These are phyloP conservation scores for Balakata baccata DNA, from an alignment of 345 rosid genomes.

Conservation along the genomic window DNA sequence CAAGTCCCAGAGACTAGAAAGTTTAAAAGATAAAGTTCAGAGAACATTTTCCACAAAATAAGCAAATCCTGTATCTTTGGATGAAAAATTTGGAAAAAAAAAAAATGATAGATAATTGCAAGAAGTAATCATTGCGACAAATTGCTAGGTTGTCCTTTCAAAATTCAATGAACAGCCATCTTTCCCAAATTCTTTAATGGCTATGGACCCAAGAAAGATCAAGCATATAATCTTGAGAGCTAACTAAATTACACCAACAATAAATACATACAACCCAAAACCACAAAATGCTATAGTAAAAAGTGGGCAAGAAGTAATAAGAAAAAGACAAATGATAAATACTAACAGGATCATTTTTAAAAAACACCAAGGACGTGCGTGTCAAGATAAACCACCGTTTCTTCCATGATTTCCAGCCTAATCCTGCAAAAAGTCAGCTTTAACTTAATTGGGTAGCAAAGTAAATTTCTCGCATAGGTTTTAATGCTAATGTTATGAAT, in stretches of 20 bases:
- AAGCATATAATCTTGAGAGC: neutral
- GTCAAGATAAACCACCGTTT: constrained; percentile 98
- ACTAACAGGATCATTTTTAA: constrained; percentile 97
- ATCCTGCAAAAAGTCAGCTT: constrained; percentile 50
- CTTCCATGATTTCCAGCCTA: constrained; percentile 99
- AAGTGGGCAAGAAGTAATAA: neutral
- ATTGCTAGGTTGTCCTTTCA: neutral
- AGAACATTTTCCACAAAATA: neutral
- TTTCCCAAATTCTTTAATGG: neutral
- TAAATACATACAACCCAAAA: neutral
- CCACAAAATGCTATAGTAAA: constrained; percentile 3
- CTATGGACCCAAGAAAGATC: neutral
- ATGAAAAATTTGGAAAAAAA: no score
- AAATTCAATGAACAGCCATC: neutral
- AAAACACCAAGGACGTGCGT: constrained; percentile 95
- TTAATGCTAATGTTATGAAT: neutral
- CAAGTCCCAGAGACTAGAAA: neutral
- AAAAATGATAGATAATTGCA: neutral
- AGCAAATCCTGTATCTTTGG: neutral
- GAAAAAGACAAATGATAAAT: constrained; percentile 9
- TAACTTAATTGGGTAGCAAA: neutral
- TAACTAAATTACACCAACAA: neutral
- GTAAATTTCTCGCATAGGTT: neutral
- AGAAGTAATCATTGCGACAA: neutral
- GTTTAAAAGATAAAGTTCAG: neutral